A percentile compares a stretch with the other conserved stretches of the same genome.
Conservation (phyloP, 2,329 filamentous ascomycete genomes). For the Aspergillus puulaauensis region DNA sequence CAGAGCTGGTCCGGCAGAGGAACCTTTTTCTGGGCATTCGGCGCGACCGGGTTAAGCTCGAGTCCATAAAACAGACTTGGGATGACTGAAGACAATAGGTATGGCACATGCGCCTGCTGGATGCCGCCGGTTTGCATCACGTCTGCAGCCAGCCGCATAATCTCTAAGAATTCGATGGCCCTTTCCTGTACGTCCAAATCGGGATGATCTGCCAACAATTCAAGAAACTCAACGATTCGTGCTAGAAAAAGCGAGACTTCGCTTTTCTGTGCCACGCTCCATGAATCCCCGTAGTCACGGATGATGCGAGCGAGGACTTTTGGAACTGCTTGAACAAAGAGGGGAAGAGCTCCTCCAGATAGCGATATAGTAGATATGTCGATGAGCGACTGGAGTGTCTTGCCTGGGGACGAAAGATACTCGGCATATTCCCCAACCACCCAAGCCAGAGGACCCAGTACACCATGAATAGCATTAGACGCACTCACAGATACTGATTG, state of each 20-base stretch:
- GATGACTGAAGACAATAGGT: constrained; percentile 86
- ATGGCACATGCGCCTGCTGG: constrained; percentile 54
- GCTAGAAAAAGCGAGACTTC: constrained; percentile 75
- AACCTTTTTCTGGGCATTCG: constrained; percentile 80
- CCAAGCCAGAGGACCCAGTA: constrained; percentile 77
- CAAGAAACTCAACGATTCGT: constrained; percentile 77
- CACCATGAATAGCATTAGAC: constrained; percentile 56
- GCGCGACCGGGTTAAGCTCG: constrained; percentile 88
- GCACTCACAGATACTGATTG: constrained; percentile 57
- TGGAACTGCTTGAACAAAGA: constrained; percentile 78
- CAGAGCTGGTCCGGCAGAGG: constrained; percentile 74
- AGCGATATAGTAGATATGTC: constrained; percentile 61
- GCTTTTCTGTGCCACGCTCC: constrained; percentile 72
- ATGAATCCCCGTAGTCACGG: constrained; percentile 59
- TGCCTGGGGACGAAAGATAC: constrained; percentile 68
- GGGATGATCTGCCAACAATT: constrained; percentile 76
- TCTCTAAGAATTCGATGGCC: constrained; percentile 86
- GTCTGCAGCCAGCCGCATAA: constrained; percentile 83
- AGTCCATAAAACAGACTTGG: constrained; percentile 82
- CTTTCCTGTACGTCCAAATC: constrained; percentile 93
- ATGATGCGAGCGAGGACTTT: constrained; percentile 79
- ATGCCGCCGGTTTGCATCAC: constrained; percentile 49
- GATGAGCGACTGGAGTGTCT: constrained; percentile 71
- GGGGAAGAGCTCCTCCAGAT: constrained; percentile 67
- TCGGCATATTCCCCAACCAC: constrained; percentile 83